These are phyloP conservation scores for Meredithiella fracta DNA, from an alignment of 2,329 filamentous ascomycete genomes.

Conservation along the genomic window DNA sequence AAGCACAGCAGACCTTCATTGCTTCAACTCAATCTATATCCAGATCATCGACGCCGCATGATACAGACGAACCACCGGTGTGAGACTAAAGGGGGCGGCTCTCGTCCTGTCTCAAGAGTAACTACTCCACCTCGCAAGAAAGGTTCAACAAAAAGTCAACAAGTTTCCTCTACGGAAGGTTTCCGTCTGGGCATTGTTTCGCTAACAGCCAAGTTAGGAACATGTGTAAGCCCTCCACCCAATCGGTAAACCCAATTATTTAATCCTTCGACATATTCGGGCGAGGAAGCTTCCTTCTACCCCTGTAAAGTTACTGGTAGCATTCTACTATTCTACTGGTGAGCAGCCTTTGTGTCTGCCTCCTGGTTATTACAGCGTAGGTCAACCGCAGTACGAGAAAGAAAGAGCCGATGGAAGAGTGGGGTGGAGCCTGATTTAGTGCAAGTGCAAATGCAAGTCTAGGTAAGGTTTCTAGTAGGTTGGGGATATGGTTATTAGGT, in stretches of 20 bases:
- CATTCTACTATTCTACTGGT: background rate
- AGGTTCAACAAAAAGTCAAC: background rate
- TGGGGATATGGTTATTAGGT: background rate
- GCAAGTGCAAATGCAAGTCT: background rate
- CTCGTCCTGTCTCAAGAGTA: background rate
- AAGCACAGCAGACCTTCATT: background rate
- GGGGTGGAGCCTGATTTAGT: background rate
- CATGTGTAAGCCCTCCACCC: background rate
- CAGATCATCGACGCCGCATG: background rate
- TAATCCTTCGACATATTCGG: too few relatives aligned
- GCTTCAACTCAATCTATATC: background rate
- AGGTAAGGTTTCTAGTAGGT: background rate
- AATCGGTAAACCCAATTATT: background rate
- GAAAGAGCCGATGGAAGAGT: conserved; percentile 4
- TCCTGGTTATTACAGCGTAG: background rate
- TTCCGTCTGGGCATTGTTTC: background rate
- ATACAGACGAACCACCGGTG: background rate
- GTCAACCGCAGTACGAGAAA: conserved; percentile 7
- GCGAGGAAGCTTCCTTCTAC: too few relatives aligned
- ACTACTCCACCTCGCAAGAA: background rate
- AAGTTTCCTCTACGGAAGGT: background rate
- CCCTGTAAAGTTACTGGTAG: too few relatives aligned
- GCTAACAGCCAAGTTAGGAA: background rate
- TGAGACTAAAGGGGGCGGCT: background rate
- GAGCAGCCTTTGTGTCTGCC: background rate